phyloP scores from a whole-genome alignment of 75 land plant genomes.

The Pinus taeda region DNA sequence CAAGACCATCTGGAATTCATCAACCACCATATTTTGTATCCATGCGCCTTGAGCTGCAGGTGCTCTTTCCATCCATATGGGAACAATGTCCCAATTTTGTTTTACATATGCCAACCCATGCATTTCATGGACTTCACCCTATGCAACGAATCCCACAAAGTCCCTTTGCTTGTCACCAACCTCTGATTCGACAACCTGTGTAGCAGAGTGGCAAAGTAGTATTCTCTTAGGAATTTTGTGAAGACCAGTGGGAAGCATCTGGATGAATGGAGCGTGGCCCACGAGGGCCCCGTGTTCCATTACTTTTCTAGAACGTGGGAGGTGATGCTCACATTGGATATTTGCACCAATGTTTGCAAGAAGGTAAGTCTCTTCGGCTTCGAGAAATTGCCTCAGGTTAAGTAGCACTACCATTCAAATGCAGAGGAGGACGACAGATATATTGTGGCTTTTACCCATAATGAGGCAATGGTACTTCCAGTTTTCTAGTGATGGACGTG shows the following conservation, averaged over 20 bases:
- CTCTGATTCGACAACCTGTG: conserved; percentile 70
- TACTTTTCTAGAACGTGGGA: conserved; percentile 94
- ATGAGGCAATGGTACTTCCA: too few relatives aligned
- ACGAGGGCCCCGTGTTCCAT: conserved; percentile 72
- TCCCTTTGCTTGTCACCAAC: conserved; percentile 77
- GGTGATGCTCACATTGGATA: conserved; percentile 76
- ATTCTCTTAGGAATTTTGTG: conserved; percentile 67
- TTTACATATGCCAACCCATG: conserved; percentile 80
- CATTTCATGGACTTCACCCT: conserved; percentile 70
- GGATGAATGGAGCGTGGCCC: conserved; percentile 59
- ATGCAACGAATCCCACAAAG: conserved; percentile 52
- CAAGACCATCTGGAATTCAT: conserved; percentile 37
- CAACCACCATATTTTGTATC: conserved; percentile 77
- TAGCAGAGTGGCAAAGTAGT: conserved; percentile 76
- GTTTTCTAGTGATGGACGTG: too few relatives aligned
- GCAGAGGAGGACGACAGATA: conserved; percentile 23
- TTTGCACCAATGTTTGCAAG: too few relatives aligned
- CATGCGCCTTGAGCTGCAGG: conserved; percentile 51
- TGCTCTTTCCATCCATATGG: too few relatives aligned
- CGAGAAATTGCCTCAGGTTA: conserved; percentile 58
- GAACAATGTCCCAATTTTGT: conserved; percentile 18
- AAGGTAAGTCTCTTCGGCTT: conserved; percentile 5
- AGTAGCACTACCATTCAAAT: conserved; percentile 87
- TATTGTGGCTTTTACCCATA: too few relatives aligned
- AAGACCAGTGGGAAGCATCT: conserved; percentile 43